Conservation (phyloP, 1,139 yeast species). For the Candida sojae region DNA sequence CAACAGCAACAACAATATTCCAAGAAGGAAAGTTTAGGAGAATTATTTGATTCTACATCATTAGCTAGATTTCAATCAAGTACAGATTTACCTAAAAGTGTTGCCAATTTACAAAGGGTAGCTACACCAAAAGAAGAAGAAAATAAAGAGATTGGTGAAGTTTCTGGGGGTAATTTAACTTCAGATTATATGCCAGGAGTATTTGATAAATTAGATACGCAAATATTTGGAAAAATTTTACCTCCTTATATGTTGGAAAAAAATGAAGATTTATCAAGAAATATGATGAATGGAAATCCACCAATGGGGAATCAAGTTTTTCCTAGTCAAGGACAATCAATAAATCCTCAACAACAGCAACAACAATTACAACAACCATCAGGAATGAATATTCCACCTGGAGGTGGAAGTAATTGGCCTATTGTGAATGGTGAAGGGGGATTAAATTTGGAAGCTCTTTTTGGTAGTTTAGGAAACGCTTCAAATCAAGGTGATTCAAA, state of each 20-base stretch:
- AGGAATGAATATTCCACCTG: not conserved
- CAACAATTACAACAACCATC: not conserved
- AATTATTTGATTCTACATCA: conserved; percentile 14
- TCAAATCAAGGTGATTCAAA: conserved; percentile 9
- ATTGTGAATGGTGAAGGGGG: conserved; percentile 6
- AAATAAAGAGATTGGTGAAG: conserved; percentile 13
- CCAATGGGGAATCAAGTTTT: conserved; percentile 4
- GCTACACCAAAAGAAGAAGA: conserved; percentile 11
- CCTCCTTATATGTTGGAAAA: conserved; percentile 78
- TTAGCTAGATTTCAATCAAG: conserved; percentile 15
- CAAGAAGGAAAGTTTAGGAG: conserved; percentile 10
- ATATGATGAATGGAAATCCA: conserved; percentile 4
- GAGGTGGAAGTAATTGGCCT: not conserved
- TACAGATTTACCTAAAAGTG: conserved; percentile 11
- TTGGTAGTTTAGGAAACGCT: conserved; percentile 6
- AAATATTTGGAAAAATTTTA: conserved; percentile 76
- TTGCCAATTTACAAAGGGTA: conserved; percentile 6
- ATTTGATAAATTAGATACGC: conserved; percentile 81
- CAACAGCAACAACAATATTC: not conserved
- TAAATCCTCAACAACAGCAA: not conserved
- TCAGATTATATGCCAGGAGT: conserved; percentile 68
- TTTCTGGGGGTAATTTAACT: conserved; percentile 11
- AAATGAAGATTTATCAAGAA: conserved; percentile 15
- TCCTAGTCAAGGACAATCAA: conserved; percentile 4
- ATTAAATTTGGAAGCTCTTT: conserved; percentile 18